Conservation (phyloP, 108 stramenopile genomes). For the Cyclotella sp. region DNA sequence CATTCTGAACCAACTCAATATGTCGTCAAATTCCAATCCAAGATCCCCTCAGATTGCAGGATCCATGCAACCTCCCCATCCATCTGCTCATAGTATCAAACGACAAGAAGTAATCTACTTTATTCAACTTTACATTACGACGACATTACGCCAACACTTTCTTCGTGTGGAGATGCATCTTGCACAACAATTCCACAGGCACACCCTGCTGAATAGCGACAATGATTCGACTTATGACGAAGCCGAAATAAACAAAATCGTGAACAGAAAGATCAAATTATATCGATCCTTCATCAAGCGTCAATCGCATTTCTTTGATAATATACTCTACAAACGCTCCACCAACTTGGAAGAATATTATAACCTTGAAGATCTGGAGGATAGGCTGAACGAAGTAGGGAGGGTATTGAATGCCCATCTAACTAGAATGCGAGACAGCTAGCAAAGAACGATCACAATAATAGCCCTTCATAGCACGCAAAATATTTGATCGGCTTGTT, state of each 20-base stretch:
- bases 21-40: too few relatives aligned
- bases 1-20: too few relatives aligned
- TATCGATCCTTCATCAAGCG: constrained; percentile 11
- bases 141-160: neutral
- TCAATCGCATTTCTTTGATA: constrained; percentile 1
- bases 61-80: neutral
- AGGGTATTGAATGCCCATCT: neutral
- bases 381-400: neutral
- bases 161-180: constrained; percentile 1
- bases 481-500: too few relatives aligned
- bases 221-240: neutral
- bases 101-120: neutral
- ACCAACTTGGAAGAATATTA: constrained; percentile 8
- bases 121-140: neutral
- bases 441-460: too few relatives aligned
- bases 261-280: neutral
- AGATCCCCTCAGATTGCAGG: too few relatives aligned
- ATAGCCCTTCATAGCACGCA: too few relatives aligned
- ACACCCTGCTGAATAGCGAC: neutral
- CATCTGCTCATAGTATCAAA: neutral
- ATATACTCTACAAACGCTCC: constrained; percentile 5
- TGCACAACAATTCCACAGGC: neutral
- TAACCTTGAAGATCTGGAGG: constrained; percentile 10
- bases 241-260: neutral
- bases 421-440: neutral